Base-by-base conservation (phyloP, 495 filamentous ascomycete species). In the Hypoxylon fragiforme region DNA sequence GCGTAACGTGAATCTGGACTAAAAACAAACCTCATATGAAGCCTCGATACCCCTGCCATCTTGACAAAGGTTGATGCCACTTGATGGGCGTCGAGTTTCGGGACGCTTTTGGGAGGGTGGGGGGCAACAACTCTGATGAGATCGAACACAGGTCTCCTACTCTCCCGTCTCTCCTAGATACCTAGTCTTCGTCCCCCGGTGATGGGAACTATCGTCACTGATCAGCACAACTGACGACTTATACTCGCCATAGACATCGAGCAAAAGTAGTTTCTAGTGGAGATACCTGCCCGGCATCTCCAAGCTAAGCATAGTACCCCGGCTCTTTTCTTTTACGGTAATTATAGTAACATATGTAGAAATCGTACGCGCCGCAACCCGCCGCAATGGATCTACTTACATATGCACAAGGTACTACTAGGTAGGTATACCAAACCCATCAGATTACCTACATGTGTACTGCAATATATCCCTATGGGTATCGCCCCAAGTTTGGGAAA, bases 141-240 rank as follows among this genome's bases (percentile, higher is more conserved):
- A n/a, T n/a, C n/a, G n/a, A n/a, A n/a, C 24, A 28, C 24, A 28
- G 24, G 24, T 28, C 24, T 28, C 24, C 24, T 28, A 28, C 9
- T 28, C 24, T 28, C 4, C 9, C 24, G 24, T 28, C 24, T 9
- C 9, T 28, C 9, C 4, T 28, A 4, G 24, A n/a, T 16, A 13
- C 3, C 13, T 5, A 18, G n/a, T 37, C 12, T 41, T 45, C 20
- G 26, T 43, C 39, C 21, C 41, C 28, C 36, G 20, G 21, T 28
- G 24, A 55, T 46, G 45, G 57, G 37, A 30, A 36, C 24, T 28
- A 38, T 56, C 58, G 52, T 56, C 58, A 56, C 52, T 48, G 51
- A 62, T 56, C 58, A 48, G 39, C 58, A 30, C 9, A 51, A 60
- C 50, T 45, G 45, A 46, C 31, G 47, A 42, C 42, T 37, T 30